Percentiles rank a stretch among this genome's conserved stretches.
These are phyloP conservation scores for Paraconiothyrium brasiliense DNA, from an alignment of 2,329 filamentous ascomycete genomes.

Conservation along the genomic window DNA sequence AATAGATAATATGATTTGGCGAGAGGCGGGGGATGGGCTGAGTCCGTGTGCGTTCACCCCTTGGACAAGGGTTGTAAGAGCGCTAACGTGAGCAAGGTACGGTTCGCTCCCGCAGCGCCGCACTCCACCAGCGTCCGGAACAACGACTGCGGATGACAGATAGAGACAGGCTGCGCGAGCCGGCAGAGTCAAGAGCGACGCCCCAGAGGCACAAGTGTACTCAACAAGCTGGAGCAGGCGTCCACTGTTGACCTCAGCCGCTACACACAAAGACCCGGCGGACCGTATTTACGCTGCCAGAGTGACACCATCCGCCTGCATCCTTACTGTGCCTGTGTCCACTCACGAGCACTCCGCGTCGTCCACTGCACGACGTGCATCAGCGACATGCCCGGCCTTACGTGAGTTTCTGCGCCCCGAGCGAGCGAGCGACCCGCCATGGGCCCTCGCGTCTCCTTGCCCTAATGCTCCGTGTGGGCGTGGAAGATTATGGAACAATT, in stretches of 20 bases:
- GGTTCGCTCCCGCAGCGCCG: conserved; percentile 4
- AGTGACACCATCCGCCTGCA: conserved; percentile 8
- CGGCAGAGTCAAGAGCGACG: neutral
- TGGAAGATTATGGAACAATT: neutral
- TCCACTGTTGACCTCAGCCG: conserved; percentile 5
- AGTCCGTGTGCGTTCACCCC: conserved; percentile 14
- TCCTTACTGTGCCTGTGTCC: conserved; percentile 8
- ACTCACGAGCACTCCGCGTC: neutral
- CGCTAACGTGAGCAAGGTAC: conserved; percentile 14
- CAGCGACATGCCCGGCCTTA: conserved; percentile 10
- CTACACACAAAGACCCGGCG: conserved; percentile 11
- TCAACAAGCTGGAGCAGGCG: neutral
- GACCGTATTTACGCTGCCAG: conserved; percentile 3
- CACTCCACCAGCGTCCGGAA: neutral
- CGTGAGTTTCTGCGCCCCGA: conserved; percentile 3
- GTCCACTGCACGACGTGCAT: neutral
- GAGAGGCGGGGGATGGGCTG: conserved; percentile 35
- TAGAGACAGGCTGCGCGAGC: neutral
- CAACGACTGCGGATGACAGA: neutral
- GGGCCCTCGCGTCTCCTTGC: neutral
- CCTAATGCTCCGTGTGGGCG: neutral
- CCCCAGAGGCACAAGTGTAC: neutral
- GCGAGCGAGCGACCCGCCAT: neutral
- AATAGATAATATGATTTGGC: conserved; percentile 23
- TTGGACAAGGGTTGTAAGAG: conserved; percentile 22